Conservation (phyloP, 768 basidiomycete genomes). For the Lentinula edodes region DNA sequence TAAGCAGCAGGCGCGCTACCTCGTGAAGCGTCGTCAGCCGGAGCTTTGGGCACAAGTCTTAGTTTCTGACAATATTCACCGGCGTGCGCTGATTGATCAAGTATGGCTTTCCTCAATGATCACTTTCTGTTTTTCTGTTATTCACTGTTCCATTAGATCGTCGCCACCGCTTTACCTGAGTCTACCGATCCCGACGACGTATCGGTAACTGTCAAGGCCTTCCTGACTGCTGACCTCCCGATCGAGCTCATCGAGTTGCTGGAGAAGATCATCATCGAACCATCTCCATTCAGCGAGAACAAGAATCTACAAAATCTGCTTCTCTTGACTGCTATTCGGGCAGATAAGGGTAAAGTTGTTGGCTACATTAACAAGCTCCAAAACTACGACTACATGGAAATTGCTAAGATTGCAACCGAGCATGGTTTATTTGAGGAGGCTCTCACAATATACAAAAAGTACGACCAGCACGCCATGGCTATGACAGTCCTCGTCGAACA, state of each 20-base stretch:
- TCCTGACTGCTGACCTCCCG: constrained; percentile 94
- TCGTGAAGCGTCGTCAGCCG: constrained; percentile 91
- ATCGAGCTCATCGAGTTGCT: constrained; percentile 95
- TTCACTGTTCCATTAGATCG: constrained; percentile 47
- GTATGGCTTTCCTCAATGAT: constrained; percentile 25
- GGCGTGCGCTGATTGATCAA: constrained; percentile 91
- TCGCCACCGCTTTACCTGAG: constrained; percentile 93
- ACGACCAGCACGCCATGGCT: constrained; percentile 91
- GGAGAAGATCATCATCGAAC: constrained; percentile 98
- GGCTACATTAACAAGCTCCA: constrained; percentile 96
- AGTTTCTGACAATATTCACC: constrained; percentile 81
- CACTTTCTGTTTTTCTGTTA: constrained; percentile 1
- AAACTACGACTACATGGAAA: constrained; percentile 92
- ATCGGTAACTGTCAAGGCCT: constrained; percentile 96
- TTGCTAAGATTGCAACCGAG: constrained; percentile 94
- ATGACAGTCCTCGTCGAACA: constrained; percentile 98
- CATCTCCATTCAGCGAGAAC: constrained; percentile 97
- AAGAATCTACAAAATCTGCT: constrained; percentile 93
- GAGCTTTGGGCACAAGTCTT: constrained; percentile 98
- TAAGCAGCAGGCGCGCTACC: constrained; percentile 98
- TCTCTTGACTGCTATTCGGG: constrained; percentile 91
- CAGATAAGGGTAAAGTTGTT: constrained; percentile 98
- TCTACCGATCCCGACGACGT: constrained; percentile 98
- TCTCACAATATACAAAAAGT: constrained; percentile 95
- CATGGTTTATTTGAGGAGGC: constrained; percentile 96